These are phyloP conservation scores for Tetrahymena malaccensis DNA, from an alignment of 73 alveolate genomes.

Conservation along the genomic window DNA sequence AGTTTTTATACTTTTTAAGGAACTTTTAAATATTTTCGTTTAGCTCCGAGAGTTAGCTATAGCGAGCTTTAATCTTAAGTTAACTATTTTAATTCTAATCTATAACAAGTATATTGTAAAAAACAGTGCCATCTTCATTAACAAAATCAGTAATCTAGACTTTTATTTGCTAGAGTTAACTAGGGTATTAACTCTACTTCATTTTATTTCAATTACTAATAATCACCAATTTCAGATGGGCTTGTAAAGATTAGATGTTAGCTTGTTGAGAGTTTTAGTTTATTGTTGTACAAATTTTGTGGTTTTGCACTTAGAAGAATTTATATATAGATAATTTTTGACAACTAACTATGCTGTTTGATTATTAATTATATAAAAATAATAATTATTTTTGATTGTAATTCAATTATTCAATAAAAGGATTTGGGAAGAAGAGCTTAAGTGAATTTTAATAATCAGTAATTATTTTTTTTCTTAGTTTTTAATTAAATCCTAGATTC, in stretches of 20 bases:
- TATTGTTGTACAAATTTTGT: neutral
- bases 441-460: neutral
- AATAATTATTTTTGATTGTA: neutral
- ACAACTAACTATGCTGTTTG: neutral
- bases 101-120: neutral
- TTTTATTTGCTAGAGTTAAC: neutral
- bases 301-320: neutral
- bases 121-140: neutral
- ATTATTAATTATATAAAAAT: too few relatives aligned
- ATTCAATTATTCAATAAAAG: neutral
- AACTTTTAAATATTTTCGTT: neutral
- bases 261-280: too few relatives aligned
- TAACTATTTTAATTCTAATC: neutral
- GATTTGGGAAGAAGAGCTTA: neutral
- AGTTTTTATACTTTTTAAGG: neutral
- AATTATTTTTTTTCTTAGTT: neutral
- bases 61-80: neutral
- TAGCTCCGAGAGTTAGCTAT: neutral
- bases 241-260: neutral
- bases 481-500: neutral
- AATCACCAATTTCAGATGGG: neutral
- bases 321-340: neutral
- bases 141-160: neutral
- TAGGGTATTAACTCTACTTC: neutral
- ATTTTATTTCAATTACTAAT: neutral